Percentiles rank a stretch among this genome's conserved stretches.
Conservation (phyloP, 805 yeast species). For the Nematodospora valgi region DNA sequence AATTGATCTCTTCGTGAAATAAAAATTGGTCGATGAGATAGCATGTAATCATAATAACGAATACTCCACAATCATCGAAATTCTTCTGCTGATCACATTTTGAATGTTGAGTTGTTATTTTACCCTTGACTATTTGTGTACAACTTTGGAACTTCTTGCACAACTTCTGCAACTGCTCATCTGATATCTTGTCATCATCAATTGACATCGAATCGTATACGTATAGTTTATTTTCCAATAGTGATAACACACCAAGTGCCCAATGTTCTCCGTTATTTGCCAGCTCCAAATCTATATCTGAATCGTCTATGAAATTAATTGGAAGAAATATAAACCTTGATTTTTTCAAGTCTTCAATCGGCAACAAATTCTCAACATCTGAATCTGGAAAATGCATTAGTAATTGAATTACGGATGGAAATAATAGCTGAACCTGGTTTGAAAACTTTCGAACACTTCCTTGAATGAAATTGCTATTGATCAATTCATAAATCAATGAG, state of each 20-base stretch:
- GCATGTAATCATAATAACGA: slow-evolving; percentile 36
- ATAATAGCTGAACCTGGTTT: slow-evolving; percentile 30
- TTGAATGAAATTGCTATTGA: slow-evolving; percentile 21
- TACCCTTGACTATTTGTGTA: slow-evolving; percentile 17
- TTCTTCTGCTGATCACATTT: slow-evolving; percentile 59
- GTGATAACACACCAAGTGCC: slow-evolving; percentile 58
- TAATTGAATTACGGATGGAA: slow-evolving; percentile 65
- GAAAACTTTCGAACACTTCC: slow-evolving; percentile 10
- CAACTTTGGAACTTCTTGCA: slow-evolving; percentile 19
- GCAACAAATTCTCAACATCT: slow-evolving; percentile 19
- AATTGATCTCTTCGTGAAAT: slow-evolving; percentile 22
- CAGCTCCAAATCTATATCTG: slow-evolving; percentile 36
- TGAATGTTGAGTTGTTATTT: slow-evolving; percentile 25
- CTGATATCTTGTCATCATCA: slow-evolving; percentile 21
- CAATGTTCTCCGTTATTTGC: slow-evolving; percentile 75
- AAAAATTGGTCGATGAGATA: slow-evolving; percentile 28
- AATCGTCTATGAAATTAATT: slow-evolving; percentile 60
- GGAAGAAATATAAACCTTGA: slow-evolving; percentile 60
- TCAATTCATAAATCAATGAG: slow-evolving; percentile 56
- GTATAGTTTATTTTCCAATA: slow-evolving; percentile 45
- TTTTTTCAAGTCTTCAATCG: slow-evolving; percentile 27
- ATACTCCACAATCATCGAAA: slow-evolving; percentile 65
- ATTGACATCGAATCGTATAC: slow-evolving; percentile 59
- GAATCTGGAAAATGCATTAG: slow-evolving; percentile 45
- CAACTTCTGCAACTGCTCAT: slow-evolving; percentile 23